These are phyloP conservation scores for Mycosphaerella sp. DNA, from an alignment of 2,329 filamentous ascomycete species.

Conservation along the genomic window DNA sequence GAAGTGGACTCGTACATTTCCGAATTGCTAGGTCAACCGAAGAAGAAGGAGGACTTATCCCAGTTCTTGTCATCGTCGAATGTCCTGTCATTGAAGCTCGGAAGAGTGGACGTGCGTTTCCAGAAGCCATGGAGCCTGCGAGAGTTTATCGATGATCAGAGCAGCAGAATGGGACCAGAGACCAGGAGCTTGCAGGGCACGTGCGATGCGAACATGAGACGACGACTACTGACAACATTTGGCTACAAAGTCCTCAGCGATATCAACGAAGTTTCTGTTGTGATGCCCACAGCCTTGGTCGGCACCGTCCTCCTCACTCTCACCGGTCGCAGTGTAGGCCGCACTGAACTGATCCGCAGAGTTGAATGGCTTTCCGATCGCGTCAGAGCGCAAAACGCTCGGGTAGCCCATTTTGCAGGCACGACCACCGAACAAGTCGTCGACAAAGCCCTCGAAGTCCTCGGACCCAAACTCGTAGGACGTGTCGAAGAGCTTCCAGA, in stretches of 20 bases:
- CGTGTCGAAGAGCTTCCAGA: constrained; percentile 73
- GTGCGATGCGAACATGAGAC: constrained; percentile 47
- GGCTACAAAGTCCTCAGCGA: constrained; percentile 90
- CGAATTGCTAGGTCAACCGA: constrained; percentile 87
- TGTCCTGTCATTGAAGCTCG: constrained; percentile 79
- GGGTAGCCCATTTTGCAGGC: constrained; percentile 87
- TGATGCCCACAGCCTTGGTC: constrained; percentile 96
- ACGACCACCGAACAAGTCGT: constrained; percentile 75
- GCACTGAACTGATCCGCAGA: constrained; percentile 73
- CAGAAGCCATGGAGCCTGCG: constrained; percentile 92
- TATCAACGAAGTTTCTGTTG: constrained; percentile 92
- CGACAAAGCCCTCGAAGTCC: constrained; percentile 81
- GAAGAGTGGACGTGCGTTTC: constrained; percentile 90
- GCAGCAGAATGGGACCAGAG: constrained; percentile 43
- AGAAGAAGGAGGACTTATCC: constrained; percentile 87
- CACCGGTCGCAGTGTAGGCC: constrained; percentile 84
- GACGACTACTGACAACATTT: constrained; percentile 73
- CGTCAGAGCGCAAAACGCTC: constrained; percentile 77
- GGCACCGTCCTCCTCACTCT: constrained; percentile 89
- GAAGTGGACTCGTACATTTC: constrained; percentile 96
- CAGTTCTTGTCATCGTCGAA: constrained; percentile 88
- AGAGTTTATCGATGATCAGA: constrained; percentile 72
- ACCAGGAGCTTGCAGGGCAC: constrained; percentile 33
- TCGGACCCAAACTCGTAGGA: constrained; percentile 84
- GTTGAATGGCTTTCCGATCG: constrained; percentile 85